Evolutionary conservation across 495 filamentous ascomycete species (phyloP), one percentile per base, ranked within the genome.

Genomic region (Penicillium macrosclerotiorum): DNA sequence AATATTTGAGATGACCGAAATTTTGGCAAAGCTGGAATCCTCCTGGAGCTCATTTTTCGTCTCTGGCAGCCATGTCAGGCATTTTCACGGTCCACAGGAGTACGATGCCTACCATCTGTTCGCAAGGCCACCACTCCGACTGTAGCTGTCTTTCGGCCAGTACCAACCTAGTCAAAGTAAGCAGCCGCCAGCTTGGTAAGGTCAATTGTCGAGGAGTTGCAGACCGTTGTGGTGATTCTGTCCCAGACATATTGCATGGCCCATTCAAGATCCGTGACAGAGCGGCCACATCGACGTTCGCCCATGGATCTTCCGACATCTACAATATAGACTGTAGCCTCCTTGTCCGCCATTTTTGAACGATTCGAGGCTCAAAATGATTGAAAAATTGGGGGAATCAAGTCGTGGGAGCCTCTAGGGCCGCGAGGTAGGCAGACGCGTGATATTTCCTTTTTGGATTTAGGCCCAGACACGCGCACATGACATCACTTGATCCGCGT

Each of bases 161-260:
- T 88, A 11, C 84, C 77, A 45, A 98, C 82, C 82, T 85, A 41
- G n/a, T 5, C 13, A 20, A 47, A 13, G 45, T 60, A 13, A 57
- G 49, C 26, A 26, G n/a, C 19, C 18, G 12, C 18, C 8, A 32
- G n/a, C n/a, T 32, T 37, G 5, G 32, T 1, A 20, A 22, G 0
- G 1, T 12, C 5, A 8, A 14, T 12, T 44, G 34, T 3, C 5
- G 17, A 13, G 1, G 5, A 18, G 19, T 17, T 30, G 17, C 70
- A 24, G 62, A 86, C 83, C 8, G 88, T 95, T 16, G 77, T 82
- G 1, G 88, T 88, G 54, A 97, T 94, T 55, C 84, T 90, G 65
- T 96, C 93, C 93, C 93, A 99, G 37, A 99, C 81, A 74, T 96
- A 99, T 43, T 80, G 80, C 86, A 97, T 85, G 14, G 83, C 78